phyloP scores from a whole-genome alignment of 768 basidiomycete species.

The Brasilioporus rufonigricans region DNA sequence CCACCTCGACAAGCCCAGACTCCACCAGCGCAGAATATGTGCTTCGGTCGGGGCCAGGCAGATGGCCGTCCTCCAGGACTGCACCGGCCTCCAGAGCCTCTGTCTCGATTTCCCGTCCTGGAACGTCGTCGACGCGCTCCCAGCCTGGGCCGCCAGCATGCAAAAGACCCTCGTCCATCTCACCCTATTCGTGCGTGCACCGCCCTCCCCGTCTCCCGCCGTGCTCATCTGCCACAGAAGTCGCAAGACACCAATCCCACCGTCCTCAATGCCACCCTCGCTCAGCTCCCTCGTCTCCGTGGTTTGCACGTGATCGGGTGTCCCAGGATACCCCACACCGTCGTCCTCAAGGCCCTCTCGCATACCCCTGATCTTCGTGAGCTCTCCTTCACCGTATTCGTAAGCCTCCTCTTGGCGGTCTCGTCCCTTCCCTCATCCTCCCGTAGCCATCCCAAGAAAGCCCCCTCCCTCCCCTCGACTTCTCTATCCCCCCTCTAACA shows the following conservation, averaged over 20 bases:
- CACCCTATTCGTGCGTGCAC: conserved; percentile 54
- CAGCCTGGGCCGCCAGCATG: conserved; percentile 50
- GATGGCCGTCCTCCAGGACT: conserved; percentile 38
- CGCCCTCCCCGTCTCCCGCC: background rate
- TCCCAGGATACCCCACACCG: conserved; percentile 50
- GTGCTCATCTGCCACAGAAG: conserved; percentile 40
- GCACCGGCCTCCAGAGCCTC: conserved; percentile 43
- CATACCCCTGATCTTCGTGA: conserved; percentile 57
- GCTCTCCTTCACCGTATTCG: conserved; percentile 60
- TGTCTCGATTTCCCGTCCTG: conserved; percentile 60
- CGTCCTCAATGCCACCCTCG: conserved; percentile 47
- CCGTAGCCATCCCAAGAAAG: conserved; percentile 14
- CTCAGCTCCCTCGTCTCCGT: conserved; percentile 49
- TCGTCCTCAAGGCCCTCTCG: conserved; percentile 41
- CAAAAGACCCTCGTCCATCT: conserved; percentile 48
- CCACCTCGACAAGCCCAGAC: conserved; percentile 37
- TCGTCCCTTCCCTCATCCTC: background rate
- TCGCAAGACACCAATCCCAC: conserved; percentile 51
- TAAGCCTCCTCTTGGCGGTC: conserved; percentile 30
- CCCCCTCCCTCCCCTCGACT: conserved; percentile 4
- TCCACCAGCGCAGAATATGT: conserved; percentile 48
- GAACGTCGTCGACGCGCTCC: conserved; percentile 57
- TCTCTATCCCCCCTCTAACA: conserved; percentile 39
- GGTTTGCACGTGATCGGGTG: conserved; percentile 65
- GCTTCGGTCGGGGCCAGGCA: conserved; percentile 56